A percentile compares a stretch with the other conserved stretches of the same genome.
phyloP scores from a whole-genome alignment of 1,284 basidiomycete species.

The Ustilago xerochloae region DNA sequence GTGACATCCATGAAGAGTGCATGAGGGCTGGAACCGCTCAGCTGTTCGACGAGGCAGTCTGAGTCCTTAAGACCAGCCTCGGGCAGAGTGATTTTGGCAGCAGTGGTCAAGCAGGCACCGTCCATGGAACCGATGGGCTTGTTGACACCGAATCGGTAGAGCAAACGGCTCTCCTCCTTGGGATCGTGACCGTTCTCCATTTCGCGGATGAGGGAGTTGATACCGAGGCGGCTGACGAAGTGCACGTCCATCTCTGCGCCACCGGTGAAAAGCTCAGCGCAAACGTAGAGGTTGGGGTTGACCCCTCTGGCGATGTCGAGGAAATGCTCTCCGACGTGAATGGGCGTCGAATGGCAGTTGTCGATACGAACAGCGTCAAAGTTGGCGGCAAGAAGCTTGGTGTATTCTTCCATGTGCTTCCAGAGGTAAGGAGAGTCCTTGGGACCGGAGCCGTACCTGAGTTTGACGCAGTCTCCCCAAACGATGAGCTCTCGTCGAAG shows the following conservation, averaged over 20 bases:
- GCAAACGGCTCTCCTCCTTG: conserved; percentile 60
- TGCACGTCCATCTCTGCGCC: conserved; percentile 80
- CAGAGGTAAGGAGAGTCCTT: conserved; percentile 91
- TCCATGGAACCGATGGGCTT: conserved; percentile 65
- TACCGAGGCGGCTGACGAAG: conserved; percentile 62
- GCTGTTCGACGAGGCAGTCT: conserved; percentile 49
- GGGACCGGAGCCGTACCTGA: conserved; percentile 78
- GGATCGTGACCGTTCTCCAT: conserved; percentile 64
- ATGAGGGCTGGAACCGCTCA: conserved; percentile 58
- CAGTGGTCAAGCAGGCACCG: conserved; percentile 48
- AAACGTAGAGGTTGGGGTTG: conserved; percentile 92
- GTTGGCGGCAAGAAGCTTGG: conserved; percentile 78
- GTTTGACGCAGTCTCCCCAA: conserved; percentile 97
- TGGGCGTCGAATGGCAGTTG: conserved; percentile 96
- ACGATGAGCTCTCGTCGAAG: conserved; percentile 94
- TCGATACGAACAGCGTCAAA: conserved; percentile 98
- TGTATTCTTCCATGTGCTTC: conserved; percentile 83
- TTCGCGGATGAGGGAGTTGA: conserved; percentile 64
- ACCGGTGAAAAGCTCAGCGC: conserved; percentile 96
- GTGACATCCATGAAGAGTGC: conserved; percentile 66
- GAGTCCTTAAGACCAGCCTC: conserved; percentile 35
- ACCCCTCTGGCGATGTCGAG: conserved; percentile 88
- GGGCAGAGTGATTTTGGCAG: conserved; percentile 72
- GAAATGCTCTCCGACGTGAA: conserved; percentile 90
- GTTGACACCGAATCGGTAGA: conserved; percentile 63